Conservation (phyloP, 2,329 filamentous ascomycete species). For the Phyllosticta citrichinensis region DNA sequence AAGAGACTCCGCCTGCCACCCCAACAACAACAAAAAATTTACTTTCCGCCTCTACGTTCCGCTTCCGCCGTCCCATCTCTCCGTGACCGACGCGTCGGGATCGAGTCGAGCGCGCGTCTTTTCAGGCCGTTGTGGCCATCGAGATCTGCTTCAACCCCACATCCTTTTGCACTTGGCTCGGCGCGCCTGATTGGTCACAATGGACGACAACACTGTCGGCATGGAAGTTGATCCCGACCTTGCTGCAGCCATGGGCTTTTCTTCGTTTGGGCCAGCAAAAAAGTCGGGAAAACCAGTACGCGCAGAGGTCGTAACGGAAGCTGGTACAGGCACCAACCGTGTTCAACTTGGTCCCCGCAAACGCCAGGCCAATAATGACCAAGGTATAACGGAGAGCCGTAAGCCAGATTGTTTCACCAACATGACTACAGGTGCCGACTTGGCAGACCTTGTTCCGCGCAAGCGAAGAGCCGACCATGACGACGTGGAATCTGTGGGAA, state of each 20-base stretch:
- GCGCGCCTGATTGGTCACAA: not conserved
- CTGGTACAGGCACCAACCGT: not conserved
- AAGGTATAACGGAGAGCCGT: not conserved
- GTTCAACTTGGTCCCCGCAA: not conserved
- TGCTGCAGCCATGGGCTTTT: constrained; percentile 63
- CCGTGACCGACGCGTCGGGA: not conserved
- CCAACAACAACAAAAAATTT: not conserved
- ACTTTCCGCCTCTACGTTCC: not conserved
- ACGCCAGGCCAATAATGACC: not conserved
- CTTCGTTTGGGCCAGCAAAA: constrained; percentile 52
- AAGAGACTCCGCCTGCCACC: not conserved
- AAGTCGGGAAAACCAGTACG: constrained; percentile 58
- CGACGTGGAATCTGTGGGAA: not conserved
- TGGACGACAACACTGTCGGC: constrained; percentile 13
- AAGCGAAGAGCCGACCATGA: not conserved
- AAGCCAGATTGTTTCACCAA: not conserved
- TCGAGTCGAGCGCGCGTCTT: not conserved
- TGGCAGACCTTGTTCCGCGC: not conserved
- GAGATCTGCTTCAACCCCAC: not conserved
- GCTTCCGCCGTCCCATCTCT: not conserved
- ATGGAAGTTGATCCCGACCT: constrained; percentile 45
- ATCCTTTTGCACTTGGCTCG: not conserved
- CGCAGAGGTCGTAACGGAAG: constrained; percentile 40
- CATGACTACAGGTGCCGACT: not conserved
- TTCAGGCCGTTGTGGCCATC: not conserved